Base-by-base conservation (phyloP, 208 protist genomes). In the Phytomonas francai region DNA sequence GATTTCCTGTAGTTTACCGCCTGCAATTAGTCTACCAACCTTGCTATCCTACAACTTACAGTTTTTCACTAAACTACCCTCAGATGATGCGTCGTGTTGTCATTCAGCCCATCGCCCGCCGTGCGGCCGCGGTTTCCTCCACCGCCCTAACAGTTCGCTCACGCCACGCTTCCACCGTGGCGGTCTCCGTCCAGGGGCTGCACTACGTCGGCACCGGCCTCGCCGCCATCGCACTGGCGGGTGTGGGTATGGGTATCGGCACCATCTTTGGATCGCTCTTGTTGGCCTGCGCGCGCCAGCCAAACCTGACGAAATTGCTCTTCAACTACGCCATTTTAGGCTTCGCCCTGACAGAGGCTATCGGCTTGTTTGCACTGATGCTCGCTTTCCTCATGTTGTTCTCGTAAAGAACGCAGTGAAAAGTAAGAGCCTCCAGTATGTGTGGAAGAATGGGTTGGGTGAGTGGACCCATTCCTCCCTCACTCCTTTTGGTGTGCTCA, bases 281-380 rank as follows among this genome's bases (percentile, higher is more conserved):
- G 14, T 72, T 96, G 27, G 87, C 84, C 70, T 93, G 87, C 78
- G 88, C 91, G 33, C 91, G 88, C 56, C 88, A 96, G 81, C 91
- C 91, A 22, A 94, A 94, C 77, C 70, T 96, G 63, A 89, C 87
- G 66, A 91, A 91, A 79, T 91, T 92, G 88, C 80, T 96, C 49
- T 94, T 96, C 77, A 93, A 93, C 86, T 96, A 96, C 78, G 87
- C 88, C 70, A 93, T 96, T 92, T 87, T 96, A 11, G 91, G 91
- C 49, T 96, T 96, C 74, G 91, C 91, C 61, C 81, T 96, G 74
- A 94, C 91, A 59, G 91, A 96, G 79, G 91, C 91, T 75, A 93
- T 96, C 68, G 91, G 88, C 67, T 81, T 96, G 75, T 96, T 96
- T 71, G 86, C 88, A 2, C 86, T 94, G 72, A 93, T 96, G 88